Percentiles rank a stretch among this genome's conserved stretches.
Evolutionary conservation across 257 asterid genomes (phyloP).

Genomic region (Plantago elongata): DNA sequence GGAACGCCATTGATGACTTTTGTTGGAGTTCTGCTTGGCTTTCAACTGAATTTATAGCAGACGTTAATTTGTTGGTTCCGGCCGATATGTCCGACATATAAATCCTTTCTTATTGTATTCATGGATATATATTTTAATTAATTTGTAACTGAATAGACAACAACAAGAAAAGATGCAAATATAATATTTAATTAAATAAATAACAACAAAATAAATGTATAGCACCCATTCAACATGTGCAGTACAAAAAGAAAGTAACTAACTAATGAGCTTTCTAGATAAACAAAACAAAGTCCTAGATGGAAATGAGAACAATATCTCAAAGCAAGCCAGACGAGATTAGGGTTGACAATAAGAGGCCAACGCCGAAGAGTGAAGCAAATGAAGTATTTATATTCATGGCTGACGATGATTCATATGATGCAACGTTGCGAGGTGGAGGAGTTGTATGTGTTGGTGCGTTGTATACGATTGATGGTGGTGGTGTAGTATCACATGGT

Average conservation of each 20-base stretch:
- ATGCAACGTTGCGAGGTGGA: neutral
- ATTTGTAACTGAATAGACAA: too few species aligned
- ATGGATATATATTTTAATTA: too few species aligned
- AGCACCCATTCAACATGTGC: neutral
- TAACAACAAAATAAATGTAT: slow-evolving; percentile 1
- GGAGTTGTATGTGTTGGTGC: neutral
- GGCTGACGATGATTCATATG: slow-evolving; percentile 21
- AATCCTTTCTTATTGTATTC: too few species aligned
- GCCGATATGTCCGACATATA: too few species aligned
- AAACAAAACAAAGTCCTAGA: neutral
- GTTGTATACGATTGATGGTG: neutral
- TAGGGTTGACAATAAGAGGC: slow-evolving; percentile 12
- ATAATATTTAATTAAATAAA: neutral
- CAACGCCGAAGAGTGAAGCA: slow-evolving; percentile 10
- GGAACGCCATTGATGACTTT: slow-evolving; percentile 23
- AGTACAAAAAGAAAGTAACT: neutral
- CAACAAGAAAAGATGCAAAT: too few species aligned
- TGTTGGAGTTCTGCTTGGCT: too few species aligned
- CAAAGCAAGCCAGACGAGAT: slow-evolving; percentile 1
- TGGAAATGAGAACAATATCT: slow-evolving; percentile 1
- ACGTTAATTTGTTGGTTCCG: too few species aligned
- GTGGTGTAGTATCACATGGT: neutral
- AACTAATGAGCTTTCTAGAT: neutral
- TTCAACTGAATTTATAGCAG: too few species aligned
- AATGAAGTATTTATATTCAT: slow-evolving; percentile 10